Evolutionary conservation across 768 basidiomycete genomes (phyloP), one percentile per base, ranked within the genome.

Genomic region (Tricholoma sp.): DNA sequence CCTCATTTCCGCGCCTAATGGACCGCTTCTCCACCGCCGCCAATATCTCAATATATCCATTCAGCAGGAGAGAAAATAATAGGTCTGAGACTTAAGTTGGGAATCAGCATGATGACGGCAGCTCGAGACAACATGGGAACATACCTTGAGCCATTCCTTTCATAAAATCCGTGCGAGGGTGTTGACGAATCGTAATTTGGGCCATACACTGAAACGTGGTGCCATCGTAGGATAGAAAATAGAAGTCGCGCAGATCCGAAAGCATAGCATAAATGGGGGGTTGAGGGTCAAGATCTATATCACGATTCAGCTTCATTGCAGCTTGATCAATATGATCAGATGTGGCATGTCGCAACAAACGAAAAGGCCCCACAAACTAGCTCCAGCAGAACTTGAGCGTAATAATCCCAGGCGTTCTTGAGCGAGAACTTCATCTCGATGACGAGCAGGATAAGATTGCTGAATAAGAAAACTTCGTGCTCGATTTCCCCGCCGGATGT

Each of bases 321-420:
- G 52, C 58, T 59, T 24, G 31, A 50, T 16, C 27, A 18, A 54
- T 16, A 18, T 21, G 9, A 32, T 57, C 50, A 57, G 50, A 39
- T 41, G 16, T 41, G 39, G 29, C 32, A 32, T 45, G 32, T 19
- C 6, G 54, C 29, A 54, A 45, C 39, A 32, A 54, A 50, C 8
- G 9, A n/a, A 50, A 57, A 27, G 43, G 41, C 27, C 47, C 35
- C 8, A 59, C 37, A 52, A 46, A 27, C 22, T 16, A 59, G 41
- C 49, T 56, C 58, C 29, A 55, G 50, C 5, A 56, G 55, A n/a
- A 53, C n/a, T n/a, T n/a, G n/a, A n/a, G n/a, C n/a, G n/a, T n/a
- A n/a, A n/a, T n/a, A n/a, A n/a, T n/a, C n/a, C n/a, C n/a, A n/a
- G n/a, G n/a, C n/a, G n/a, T n/a, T n/a, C 55, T 41, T 59, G 37